Percentiles rank a stretch among this genome's conserved stretches.
Conservation (phyloP, 306 rosid species). For the Ammopiptanthus mongolicus region DNA sequence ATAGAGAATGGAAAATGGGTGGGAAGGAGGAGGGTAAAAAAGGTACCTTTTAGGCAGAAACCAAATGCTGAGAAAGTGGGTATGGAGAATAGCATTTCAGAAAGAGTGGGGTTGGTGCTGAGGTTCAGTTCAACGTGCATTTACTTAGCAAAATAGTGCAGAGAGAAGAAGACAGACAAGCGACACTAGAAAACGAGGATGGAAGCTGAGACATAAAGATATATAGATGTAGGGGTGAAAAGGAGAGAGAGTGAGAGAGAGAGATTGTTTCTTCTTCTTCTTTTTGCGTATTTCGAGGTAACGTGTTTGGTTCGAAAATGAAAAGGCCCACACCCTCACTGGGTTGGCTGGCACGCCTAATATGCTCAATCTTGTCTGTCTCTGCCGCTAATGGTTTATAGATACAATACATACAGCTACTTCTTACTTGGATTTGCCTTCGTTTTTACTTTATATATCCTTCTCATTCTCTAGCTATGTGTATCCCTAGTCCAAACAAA, state of each 20-base stretch:
- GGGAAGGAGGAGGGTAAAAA: background rate
- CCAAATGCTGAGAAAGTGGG: constrained; percentile 23
- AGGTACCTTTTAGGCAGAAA: constrained; percentile 34
- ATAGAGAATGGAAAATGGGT: background rate
- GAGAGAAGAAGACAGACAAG: background rate
- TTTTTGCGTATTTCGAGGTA: constrained; percentile 32
- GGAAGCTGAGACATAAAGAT: background rate
- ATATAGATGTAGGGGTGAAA: background rate
- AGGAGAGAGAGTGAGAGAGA: background rate
- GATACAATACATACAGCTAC: no score
- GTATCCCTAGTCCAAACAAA: no score
- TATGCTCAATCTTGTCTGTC: no score
- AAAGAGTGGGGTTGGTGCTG: background rate
- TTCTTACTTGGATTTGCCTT: no score
- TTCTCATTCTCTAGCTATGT: no score
- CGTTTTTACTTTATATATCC: no score
- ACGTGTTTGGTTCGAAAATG: constrained; percentile 34
- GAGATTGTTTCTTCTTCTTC: background rate
- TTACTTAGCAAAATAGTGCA: background rate
- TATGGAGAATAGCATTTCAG: constrained; percentile 23
- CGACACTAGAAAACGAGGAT: background rate
- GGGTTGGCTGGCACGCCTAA: no score
- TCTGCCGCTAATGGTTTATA: no score
- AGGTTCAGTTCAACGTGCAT: constrained; percentile 7
- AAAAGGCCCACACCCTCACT: background rate